Percentiles rank a stretch among this genome's conserved stretches.
Evolutionary conservation across 1,139 yeast genomes (phyloP).

Genomic region (Taphrina deformans): DNA sequence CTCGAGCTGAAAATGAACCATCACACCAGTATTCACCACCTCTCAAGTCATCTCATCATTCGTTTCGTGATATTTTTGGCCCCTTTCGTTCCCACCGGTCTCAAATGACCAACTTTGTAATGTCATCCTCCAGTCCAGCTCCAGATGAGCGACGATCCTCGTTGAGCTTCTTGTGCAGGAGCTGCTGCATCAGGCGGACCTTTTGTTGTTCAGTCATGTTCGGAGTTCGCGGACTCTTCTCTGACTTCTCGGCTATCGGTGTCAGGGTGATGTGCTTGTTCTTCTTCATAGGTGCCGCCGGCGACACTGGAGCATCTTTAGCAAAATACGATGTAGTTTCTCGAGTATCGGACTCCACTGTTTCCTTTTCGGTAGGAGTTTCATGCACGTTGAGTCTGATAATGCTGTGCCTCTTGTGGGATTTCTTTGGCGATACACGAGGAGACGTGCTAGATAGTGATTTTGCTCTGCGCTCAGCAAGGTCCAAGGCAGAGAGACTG

Average conservation of each 20-base stretch:
- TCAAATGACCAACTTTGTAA: neutral
- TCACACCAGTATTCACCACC: too few relatives aligned
- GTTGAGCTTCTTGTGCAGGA: slow-evolving; percentile 16
- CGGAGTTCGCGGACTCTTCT: slow-evolving; percentile 7
- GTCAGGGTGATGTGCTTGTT: neutral
- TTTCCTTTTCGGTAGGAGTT: neutral
- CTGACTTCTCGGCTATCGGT: slow-evolving; percentile 1
- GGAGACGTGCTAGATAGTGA: slow-evolving; percentile 14
- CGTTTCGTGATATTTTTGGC: neutral
- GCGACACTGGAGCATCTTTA: slow-evolving; percentile 17
- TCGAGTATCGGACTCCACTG: neutral
- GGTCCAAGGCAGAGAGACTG: slow-evolving; percentile 38
- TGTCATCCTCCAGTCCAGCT: slow-evolving; percentile 4
- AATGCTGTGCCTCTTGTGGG: slow-evolving; percentile 20
- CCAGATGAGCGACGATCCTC: slow-evolving; percentile 3
- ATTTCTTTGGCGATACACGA: slow-evolving; percentile 7
- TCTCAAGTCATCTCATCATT: too few relatives aligned
- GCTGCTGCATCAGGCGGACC: slow-evolving; percentile 16
- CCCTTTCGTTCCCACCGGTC: neutral
- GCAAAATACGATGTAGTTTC: slow-evolving; percentile 8
- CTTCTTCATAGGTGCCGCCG: neutral
- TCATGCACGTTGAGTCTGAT: slow-evolving; percentile 1
- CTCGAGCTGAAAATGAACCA: neutral
- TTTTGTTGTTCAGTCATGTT: slow-evolving; percentile 13
- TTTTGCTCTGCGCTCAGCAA: slow-evolving; percentile 23